Evolutionary conservation across 495 filamentous ascomycete genomes (phyloP).

Genomic region (Hypoxylon subgilvum): DNA sequence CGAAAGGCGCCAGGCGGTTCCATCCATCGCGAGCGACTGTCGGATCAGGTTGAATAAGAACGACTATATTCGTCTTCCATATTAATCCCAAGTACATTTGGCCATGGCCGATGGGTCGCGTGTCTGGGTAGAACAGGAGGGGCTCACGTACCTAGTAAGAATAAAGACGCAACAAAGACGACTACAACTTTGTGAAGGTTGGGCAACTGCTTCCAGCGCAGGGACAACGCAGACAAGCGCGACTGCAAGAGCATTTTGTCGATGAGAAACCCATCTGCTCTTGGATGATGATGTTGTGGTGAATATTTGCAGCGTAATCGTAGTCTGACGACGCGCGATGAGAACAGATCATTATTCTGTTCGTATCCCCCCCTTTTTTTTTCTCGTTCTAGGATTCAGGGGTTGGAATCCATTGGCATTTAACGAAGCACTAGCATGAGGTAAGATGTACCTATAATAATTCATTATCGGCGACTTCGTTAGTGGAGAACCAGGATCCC

Average conservation of each 20-base stretch:
- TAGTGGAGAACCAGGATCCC: no score
- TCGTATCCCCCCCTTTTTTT: no score
- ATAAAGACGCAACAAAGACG: conserved; percentile 6
- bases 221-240: conserved; percentile 26
- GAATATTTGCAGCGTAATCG: neutral
- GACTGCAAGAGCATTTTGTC: conserved; percentile 26
- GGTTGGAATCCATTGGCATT: no score
- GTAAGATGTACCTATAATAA: no score
- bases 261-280: conserved; percentile 24
- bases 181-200: conserved; percentile 29
- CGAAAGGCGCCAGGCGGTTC: conserved; percentile 27
- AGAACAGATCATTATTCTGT: conserved; percentile 3
- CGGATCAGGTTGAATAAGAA: conserved; percentile 27
- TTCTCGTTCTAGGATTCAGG: no score
- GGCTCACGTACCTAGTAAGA: conserved; percentile 20
- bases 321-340: conserved; percentile 1
- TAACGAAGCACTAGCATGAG: no score
- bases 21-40: conserved; percentile 28
- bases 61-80: neutral
- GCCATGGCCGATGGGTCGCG: neutral
- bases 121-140: neutral
- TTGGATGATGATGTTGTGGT: neutral
- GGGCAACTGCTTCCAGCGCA: conserved; percentile 34
- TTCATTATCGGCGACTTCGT: no score
- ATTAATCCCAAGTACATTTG: neutral